Conservation (phyloP, 352 stramenopile species). For the Phytophthora pinifolia region DNA sequence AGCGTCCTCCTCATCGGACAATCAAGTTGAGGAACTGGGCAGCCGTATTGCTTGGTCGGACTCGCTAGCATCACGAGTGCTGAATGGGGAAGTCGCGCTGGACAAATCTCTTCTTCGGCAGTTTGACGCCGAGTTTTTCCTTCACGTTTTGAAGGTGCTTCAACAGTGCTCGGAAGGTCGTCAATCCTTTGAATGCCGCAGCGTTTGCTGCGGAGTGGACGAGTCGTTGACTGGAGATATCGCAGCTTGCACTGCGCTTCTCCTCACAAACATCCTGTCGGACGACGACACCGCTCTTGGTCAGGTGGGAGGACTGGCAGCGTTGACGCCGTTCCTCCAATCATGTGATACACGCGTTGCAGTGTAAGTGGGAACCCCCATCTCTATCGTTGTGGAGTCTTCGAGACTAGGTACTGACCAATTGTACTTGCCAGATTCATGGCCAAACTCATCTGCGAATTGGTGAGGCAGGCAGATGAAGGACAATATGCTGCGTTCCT, state of each 20-base stretch:
- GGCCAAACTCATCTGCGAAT: conserved; percentile 34
- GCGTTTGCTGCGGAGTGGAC: conserved; percentile 36
- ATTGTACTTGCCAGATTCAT: conserved; percentile 31
- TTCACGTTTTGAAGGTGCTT: conserved; percentile 33
- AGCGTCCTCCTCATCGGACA: not conserved
- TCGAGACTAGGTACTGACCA: conserved; percentile 5
- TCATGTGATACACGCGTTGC: conserved; percentile 47
- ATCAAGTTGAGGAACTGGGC: conserved; percentile 5
- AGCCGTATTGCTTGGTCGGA: conserved; percentile 27
- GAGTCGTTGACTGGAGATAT: conserved; percentile 33
- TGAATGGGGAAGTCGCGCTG: conserved; percentile 37
- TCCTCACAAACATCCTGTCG: conserved; percentile 25
- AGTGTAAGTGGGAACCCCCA: conserved; percentile 28
- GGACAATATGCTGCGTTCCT: conserved; percentile 36
- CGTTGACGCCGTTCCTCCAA: conserved; percentile 32
- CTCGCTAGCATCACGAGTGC: conserved; percentile 33
- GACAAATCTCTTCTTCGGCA: conserved; percentile 25
- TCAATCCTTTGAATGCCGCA: conserved; percentile 20
- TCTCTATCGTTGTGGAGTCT: not conserved
- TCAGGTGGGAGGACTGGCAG: conserved; percentile 15
- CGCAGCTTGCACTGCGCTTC: conserved; percentile 28
- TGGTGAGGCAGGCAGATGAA: conserved; percentile 32
- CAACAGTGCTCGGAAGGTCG: conserved; percentile 16
- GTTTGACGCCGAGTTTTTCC: conserved; percentile 36
- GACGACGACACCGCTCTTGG: conserved; percentile 9